Evolutionary conservation across 495 filamentous ascomycete genomes (phyloP), one percentile per base, ranked within the genome.

Genomic region (Endocarpon pusillum): DNA sequence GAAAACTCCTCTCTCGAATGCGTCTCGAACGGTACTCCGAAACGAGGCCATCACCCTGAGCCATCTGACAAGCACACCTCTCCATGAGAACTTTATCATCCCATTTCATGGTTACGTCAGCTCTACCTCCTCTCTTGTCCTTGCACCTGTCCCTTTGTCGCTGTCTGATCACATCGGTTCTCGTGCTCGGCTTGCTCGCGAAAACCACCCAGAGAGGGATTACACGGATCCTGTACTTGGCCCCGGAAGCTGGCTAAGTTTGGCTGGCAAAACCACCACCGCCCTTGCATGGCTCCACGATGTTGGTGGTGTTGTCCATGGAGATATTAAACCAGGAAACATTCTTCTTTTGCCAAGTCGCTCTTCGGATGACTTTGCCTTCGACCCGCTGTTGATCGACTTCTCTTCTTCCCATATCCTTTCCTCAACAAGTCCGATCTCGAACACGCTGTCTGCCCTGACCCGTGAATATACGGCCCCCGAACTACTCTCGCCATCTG

Each of bases 381-480:
- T 57, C 30, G 48, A 60, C 19, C 61, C 67, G 10, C 44, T 73
- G 1, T 67, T 65, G 32, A 62, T 62, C 10, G 71, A 75, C 44
- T 75, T 75, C 44, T 75, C 70, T 1, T 71, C 71, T n/a, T 63
- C 69, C 0, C 52, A 63, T 19, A 41, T 52, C 10, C 41, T 60
- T 19, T 32, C 47, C 6, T 33, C 38, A 1, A 28, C 42, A 1
- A 32, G 5, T 44, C 38, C 3, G 42, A 11, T n/a, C 20, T 41
- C 45, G 34, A 42, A 57, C 3, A 51, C 57, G 1, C 41, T 54
- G 36, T 55, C 58, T 1, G 69, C 70, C 19, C 49, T 68, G 5
- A 75, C 72, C 4, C 63, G 64, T 18, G 69, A 69, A 6, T 76
- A 64, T 46, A 59, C 69, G 10, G 67, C 71, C 19, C 72, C 72